Evolutionary conservation across 148 eudicot genomes (phyloP).

Genomic region (Rhododendron kiyosumense): DNA sequence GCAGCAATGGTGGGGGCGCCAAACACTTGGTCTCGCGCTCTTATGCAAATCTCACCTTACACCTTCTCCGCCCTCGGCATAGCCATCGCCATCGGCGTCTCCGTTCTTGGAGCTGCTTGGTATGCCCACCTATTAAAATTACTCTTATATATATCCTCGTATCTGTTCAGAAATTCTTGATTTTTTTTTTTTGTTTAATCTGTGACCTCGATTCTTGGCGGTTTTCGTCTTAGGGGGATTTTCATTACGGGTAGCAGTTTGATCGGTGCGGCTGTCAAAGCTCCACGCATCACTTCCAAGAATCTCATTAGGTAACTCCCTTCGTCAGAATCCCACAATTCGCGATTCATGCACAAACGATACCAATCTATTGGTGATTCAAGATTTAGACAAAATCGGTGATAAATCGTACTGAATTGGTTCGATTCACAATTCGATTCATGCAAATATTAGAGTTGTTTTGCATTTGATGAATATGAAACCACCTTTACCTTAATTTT

Average conservation of each 20-base stretch:
- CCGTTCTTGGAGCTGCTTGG: slow-evolving; percentile 96
- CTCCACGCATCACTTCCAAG: background rate
- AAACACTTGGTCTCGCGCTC: slow-evolving; percentile 65
- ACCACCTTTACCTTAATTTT: too few relatives aligned
- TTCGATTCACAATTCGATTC: too few relatives aligned
- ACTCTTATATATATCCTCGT: too few relatives aligned
- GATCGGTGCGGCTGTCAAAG: background rate
- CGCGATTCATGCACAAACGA: too few relatives aligned
- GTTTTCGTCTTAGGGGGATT: background rate
- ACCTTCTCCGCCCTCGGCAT: slow-evolving; percentile 81
- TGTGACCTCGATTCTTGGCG: background rate
- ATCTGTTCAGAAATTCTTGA: background rate
- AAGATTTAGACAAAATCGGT: too few relatives aligned
- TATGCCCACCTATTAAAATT: slow-evolving; percentile 10
- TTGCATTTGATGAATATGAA: too few relatives aligned
- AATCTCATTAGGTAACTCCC: background rate
- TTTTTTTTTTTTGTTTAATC: too few relatives aligned
- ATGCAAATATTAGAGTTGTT: too few relatives aligned
- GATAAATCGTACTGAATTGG: too few relatives aligned
- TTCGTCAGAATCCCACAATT: too few relatives aligned
- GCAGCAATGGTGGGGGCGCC: slow-evolving; percentile 27
- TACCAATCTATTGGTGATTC: too few relatives aligned
- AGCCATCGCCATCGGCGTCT: slow-evolving; percentile 84
- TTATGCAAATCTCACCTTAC: slow-evolving; percentile 84
- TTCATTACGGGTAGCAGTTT: background rate